These are phyloP conservation scores for Galerina marginata DNA, from an alignment of 768 basidiomycete genomes.

Conservation along the genomic window DNA sequence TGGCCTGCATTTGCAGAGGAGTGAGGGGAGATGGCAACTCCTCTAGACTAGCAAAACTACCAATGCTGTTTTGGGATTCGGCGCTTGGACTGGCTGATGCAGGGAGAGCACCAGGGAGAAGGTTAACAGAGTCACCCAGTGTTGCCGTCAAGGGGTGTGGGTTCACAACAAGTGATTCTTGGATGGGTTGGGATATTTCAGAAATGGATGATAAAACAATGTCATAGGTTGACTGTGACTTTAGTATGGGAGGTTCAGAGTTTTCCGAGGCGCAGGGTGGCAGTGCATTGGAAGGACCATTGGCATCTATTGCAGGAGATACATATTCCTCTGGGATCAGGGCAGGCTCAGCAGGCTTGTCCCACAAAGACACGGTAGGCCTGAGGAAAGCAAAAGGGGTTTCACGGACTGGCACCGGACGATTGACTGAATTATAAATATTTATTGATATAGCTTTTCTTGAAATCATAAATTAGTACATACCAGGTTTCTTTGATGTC, in stretches of 20 bases:
- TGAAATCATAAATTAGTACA: background rate
- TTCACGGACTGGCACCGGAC: background rate
- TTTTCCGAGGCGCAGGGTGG: too few species aligned
- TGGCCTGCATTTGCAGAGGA: background rate
- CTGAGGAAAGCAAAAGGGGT: background rate
- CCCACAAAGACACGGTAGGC: background rate
- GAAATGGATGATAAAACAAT: too few species aligned
- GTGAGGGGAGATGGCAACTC: slow-evolving; percentile 1
- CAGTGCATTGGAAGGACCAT: too few species aligned
- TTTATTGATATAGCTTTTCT: background rate
- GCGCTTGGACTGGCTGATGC: background rate
- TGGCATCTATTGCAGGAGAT: too few species aligned
- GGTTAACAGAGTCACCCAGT: background rate
- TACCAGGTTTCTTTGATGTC: background rate
- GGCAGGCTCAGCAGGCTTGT: background rate
- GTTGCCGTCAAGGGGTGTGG: background rate
- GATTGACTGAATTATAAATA: background rate
- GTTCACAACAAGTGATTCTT: background rate
- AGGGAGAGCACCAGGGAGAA: background rate
- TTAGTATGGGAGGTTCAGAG: too few species aligned
- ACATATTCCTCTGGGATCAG: background rate
- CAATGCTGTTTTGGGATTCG: background rate
- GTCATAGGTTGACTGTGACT: too few species aligned
- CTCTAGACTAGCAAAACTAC: background rate
- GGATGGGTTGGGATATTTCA: background rate